Percentiles rank a stretch among this genome's conserved stretches.
phyloP scores from a whole-genome alignment of 2,329 filamentous ascomycete genomes.

The Penicillium sp. region DNA sequence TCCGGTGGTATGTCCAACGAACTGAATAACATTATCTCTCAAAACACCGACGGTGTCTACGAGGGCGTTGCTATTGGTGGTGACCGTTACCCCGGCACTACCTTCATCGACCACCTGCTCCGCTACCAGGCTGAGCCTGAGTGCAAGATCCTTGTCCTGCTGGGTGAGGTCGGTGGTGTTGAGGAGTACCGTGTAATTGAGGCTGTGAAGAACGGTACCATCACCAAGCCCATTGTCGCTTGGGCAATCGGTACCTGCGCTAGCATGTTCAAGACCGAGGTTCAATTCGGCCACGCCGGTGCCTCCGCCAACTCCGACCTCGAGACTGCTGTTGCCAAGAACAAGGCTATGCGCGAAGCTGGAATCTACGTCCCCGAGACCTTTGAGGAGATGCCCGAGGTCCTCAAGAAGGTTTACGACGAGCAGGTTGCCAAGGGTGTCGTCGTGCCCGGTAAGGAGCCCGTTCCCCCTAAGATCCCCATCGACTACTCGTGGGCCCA shows the following conservation, averaged over 20 bases:
- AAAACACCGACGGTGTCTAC: constrained; percentile 96
- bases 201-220: constrained; percentile 89
- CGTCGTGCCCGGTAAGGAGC: constrained; percentile 86
- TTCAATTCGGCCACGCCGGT: constrained; percentile 98
- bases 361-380: constrained; percentile 94
- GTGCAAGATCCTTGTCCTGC: constrained; percentile 94
- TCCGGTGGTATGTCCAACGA: constrained; percentile 99
- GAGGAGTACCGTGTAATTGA: constrained; percentile 99
- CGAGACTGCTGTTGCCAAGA: constrained; percentile 95
- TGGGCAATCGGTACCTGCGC: constrained; percentile 99
- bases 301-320: constrained; percentile 99
- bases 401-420: constrained; percentile 83
- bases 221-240: constrained; percentile 98
- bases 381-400: constrained; percentile 88
- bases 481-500: constrained; percentile 99
- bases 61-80: constrained; percentile 99
- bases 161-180: constrained; percentile 98
- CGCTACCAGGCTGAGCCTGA: constrained; percentile 95
- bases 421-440: constrained; percentile 82
- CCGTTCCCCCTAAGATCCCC: constrained; percentile 95
- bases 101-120: constrained; percentile 98
- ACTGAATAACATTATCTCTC: constrained; percentile 98
- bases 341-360: constrained; percentile 93
- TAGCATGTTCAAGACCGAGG: constrained; percentile 99
- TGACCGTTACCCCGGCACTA: constrained; percentile 98